Evolutionary conservation across 108 stramenopile genomes (phyloP).

Genomic region (Skeletonema potamos): DNA sequence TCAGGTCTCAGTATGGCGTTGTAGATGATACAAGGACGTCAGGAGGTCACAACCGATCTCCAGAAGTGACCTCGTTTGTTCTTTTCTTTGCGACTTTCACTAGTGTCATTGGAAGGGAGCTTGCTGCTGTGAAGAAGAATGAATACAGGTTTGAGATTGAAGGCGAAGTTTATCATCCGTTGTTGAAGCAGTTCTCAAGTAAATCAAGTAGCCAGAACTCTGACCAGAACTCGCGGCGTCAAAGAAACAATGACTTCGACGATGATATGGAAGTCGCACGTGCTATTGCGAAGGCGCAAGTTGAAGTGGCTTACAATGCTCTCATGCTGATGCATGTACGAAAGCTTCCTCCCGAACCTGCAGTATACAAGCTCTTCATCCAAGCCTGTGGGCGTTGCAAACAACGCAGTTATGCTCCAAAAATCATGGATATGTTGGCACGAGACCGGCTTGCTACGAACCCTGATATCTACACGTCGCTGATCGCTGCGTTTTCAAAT

Average conservation of each 20-base stretch:
- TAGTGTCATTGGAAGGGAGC: slow-evolving; percentile 63
- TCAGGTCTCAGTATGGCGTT: slow-evolving; percentile 38
- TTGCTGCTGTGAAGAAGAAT: slow-evolving; percentile 18
- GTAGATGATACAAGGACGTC: slow-evolving; percentile 10
- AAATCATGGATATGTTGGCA: slow-evolving; percentile 69
- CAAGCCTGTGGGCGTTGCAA: slow-evolving; percentile 81
- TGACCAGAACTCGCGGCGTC: neutral
- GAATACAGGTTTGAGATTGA: neutral
- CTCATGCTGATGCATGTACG: slow-evolving; percentile 56
- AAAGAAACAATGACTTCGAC: slow-evolving; percentile 3
- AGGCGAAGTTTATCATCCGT: neutral
- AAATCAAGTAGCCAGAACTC: neutral
- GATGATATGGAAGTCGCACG: slow-evolving; percentile 72
- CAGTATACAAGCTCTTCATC: slow-evolving; percentile 71
- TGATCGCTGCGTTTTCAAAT: slow-evolving; percentile 68
- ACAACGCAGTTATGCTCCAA: slow-evolving; percentile 59
- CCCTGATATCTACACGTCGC: slow-evolving; percentile 61
- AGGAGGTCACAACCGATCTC: slow-evolving; percentile 52
- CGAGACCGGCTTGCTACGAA: slow-evolving; percentile 63
- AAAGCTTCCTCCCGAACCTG: slow-evolving; percentile 57
- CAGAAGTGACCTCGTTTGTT: slow-evolving; percentile 66
- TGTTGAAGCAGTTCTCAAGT: neutral
- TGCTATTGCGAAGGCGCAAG: slow-evolving; percentile 69
- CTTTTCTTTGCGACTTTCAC: slow-evolving; percentile 77
- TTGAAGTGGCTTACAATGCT: slow-evolving; percentile 74